phyloP scores from a whole-genome alignment of 2,329 filamentous ascomycete genomes.

The Colletotrichum falcatum region DNA sequence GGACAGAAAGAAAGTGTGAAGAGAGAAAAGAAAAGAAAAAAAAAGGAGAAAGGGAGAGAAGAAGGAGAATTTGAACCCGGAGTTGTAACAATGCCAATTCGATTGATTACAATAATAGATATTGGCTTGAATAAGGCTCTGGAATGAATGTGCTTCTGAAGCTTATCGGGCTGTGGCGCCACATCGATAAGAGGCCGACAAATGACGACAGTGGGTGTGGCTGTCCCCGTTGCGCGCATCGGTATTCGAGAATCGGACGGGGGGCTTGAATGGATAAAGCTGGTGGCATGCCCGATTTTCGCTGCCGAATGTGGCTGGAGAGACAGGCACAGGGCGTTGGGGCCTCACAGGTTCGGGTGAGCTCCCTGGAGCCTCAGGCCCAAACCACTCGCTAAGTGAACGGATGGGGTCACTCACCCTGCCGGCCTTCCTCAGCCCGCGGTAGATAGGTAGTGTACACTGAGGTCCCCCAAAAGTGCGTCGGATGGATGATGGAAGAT shows the following conservation, averaged over 20 bases:
- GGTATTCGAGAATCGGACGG: too few relatives aligned
- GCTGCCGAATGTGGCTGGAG: conserved; percentile 10
- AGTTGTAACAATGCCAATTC: background rate
- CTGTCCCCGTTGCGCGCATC: background rate
- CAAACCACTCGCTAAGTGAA: conserved; percentile 33
- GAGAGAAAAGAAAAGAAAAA: too few relatives aligned
- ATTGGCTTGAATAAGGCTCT: background rate
- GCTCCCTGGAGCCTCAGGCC: conserved; percentile 36
- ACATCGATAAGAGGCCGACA: background rate
- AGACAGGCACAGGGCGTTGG: background rate
- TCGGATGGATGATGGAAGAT: conserved; percentile 37
- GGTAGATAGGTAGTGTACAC: conserved; percentile 20
- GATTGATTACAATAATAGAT: background rate
- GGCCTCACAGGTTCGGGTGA: conserved; percentile 14
- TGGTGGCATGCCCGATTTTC: too few relatives aligned
- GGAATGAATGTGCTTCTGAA: background rate
- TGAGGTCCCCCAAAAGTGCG: conserved; percentile 36
- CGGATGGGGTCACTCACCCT: conserved; percentile 25
- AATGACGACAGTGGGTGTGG: conserved; percentile 18
- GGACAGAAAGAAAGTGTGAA: background rate
- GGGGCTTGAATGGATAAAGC: too few relatives aligned
- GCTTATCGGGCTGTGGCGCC: conserved; percentile 9
- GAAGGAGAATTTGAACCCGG: background rate
- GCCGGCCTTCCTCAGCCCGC: conserved; percentile 34
- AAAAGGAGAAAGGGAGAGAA: background rate